Conservation (phyloP, 108 stramenopile species). For the Fistulifera pelliculosa region DNA sequence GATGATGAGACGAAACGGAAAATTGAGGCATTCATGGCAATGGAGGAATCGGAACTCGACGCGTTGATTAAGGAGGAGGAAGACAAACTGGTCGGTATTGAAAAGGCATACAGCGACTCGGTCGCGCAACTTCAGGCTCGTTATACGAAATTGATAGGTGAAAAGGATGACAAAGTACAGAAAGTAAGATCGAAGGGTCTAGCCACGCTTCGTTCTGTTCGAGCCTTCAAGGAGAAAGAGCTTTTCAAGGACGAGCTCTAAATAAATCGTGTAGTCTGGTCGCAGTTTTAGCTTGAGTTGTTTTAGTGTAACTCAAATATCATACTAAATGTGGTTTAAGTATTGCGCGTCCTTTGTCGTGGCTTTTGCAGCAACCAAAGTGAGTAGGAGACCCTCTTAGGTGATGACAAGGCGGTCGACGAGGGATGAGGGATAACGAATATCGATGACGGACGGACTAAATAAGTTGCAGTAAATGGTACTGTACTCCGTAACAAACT, state of each 20-base stretch:
- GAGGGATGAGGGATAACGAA: no score
- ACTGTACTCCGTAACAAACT: no score
- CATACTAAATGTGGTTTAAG: no score
- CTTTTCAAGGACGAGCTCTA: slow-evolving; percentile 51
- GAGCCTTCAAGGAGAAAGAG: slow-evolving; percentile 37
- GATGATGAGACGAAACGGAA: slow-evolving; percentile 55
- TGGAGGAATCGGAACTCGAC: slow-evolving; percentile 38
- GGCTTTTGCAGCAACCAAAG: no score
- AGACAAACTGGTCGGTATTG: slow-evolving; percentile 45
- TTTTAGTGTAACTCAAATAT: no score
- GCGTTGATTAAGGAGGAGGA: slow-evolving; percentile 45
- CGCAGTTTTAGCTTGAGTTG: no score
- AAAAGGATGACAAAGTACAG: slow-evolving; percentile 66
- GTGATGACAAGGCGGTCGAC: no score
- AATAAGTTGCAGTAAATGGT: no score
- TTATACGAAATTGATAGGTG: slow-evolving; percentile 40
- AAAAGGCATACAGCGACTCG: slow-evolving; percentile 45
- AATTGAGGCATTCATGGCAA: slow-evolving; percentile 43
- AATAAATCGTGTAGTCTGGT: no score
- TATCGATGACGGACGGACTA: no score
- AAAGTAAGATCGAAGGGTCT: slow-evolving; percentile 75
- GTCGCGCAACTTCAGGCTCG: slow-evolving; percentile 54
- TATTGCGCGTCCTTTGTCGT: no score
- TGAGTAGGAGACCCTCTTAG: no score
- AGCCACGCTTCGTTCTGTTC: slow-evolving; percentile 82